Evolutionary conservation across 441 rosid genomes (phyloP), one percentile per base, ranked within the genome.

Genomic region (Bocquillonia castaneifolia): DNA sequence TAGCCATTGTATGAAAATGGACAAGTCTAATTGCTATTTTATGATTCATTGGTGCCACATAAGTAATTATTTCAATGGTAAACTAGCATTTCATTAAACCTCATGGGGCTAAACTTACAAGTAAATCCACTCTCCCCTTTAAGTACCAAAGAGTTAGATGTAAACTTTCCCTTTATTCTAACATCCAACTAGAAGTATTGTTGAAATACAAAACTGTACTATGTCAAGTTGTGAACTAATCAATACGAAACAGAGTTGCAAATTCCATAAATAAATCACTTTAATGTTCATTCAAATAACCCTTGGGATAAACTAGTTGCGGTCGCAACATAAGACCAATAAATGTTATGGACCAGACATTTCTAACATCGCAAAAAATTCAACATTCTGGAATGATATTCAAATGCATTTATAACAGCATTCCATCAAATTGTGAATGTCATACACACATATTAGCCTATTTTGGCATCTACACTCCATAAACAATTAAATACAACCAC

Each of bases 201-300:
- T 29, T 55, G 53, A 40, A n/a, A 42, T 54, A 55, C 18, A 40
- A 40, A 67, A 44, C 13, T 29, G 32, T 26, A 56, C 36, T 10
- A 55, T 55, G 63, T 55, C 13, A 55, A 55, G 39, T 13, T 67
- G 63, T 55, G 12, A 55, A 55, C 52, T 13, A 29, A 39, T 54
- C 40, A 45, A 28, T 26, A 28, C 23, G 31, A 55, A 31, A 40
- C 18, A 29, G 6, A 55, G 29, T 40, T 42, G n/a, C 54, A 14
- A 0, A n/a, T n/a, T n/a, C 39, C 37, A 62, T 62, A 7, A 62
- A 44, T 42, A 32, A 2, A 42, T 2, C 20, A 29, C n/a, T 31
- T n/a, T 64, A 23, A 54, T 36, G 26, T 18, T 42, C 40, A 67
- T 23, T 9, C 17, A 26, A 53, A n/a, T 5, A 40, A 55, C 39